Evolutionary conservation across 345 rosid species (phyloP), one percentile per base, ranked within the genome.

Genomic region (Eucalyptus curtisii): DNA sequence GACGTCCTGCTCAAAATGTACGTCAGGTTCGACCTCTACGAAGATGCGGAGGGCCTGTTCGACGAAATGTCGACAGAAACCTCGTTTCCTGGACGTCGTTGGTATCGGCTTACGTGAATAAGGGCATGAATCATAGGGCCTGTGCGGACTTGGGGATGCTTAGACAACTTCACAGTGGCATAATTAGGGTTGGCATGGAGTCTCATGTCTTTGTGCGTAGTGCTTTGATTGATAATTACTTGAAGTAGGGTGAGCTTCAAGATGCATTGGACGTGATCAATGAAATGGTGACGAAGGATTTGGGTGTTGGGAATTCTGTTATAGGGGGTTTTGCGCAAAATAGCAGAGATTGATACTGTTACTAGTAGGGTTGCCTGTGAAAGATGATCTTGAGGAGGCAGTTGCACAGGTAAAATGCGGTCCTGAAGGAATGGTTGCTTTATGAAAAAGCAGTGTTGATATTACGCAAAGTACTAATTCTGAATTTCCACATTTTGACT

Each of bases 251-350:
- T 40, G 92, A 93, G 68, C 88, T 90, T 10, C 89, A 90, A 12
- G 88, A 85, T 68, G 95, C 95, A 7, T 89, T 93, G 81, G 76
- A 86, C 22, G 93, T 94, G 88, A 94, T 95, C 45, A 87, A 92
- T 49, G 96, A 95, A 42, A 94, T 94, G 95, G 91, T 64, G 87
- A 95, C 96, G 0, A 47, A 90, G 50, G 98, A 96, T 93, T 90
- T 93, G 84, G 93, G 95, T 52, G 97, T 96, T 88, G 94, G 96
- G 97, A 96, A 94, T 84, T 96, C 98, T 5, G 92, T 95, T 44
- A 94, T 95, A 71, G 94, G 94, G 53, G 96, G 92, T 5, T 94
- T 93, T 93, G 96, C 40, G 47, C 97, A 95, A 90, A 95, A 94
- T 52, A 92, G 42, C 61, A 86, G 87, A 31, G 15, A 86, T 31